Evolutionary conservation across 2,329 filamentous ascomycete species (phyloP).

Genomic region (Penicillium sclerotiorum): DNA sequence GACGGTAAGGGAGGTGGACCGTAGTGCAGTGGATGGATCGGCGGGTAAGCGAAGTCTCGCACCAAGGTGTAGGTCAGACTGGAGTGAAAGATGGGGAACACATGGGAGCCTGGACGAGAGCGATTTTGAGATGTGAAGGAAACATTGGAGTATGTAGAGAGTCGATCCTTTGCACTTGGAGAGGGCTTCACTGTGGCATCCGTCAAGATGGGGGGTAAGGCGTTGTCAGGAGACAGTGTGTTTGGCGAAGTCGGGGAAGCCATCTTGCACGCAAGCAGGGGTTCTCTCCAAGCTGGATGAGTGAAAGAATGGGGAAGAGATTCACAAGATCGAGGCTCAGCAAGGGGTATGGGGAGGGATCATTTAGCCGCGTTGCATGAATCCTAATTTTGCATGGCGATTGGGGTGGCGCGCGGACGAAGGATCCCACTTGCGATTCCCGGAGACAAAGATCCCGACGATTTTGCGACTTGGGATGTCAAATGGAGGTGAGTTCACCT

Average conservation of each 20-base stretch:
- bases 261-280: slow-evolving; percentile 36
- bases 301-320: slow-evolving; percentile 19
- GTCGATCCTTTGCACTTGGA: slow-evolving; percentile 75
- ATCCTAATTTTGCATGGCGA: slow-evolving; percentile 41
- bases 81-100: slow-evolving; percentile 81
- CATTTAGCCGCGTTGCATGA: slow-evolving; percentile 27
- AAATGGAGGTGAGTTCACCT: not conserved
- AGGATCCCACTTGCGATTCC: slow-evolving; percentile 26
- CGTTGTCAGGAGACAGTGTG: slow-evolving; percentile 29
- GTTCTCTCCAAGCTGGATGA: slow-evolving; percentile 8
- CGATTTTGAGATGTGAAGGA: slow-evolving; percentile 60
- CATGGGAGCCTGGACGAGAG: slow-evolving; percentile 78
- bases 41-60: slow-evolving; percentile 91
- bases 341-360: slow-evolving; percentile 22
- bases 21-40: slow-evolving; percentile 85
- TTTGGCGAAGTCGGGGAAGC: slow-evolving; percentile 38
- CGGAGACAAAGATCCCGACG: not conserved
- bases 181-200: slow-evolving; percentile 63
- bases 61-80: slow-evolving; percentile 87
- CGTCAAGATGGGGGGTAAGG: slow-evolving; percentile 54
- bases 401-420: slow-evolving; percentile 18
- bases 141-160: slow-evolving; percentile 79
- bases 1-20: slow-evolving; percentile 82
- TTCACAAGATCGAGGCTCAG: slow-evolving; percentile 24
- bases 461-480: not conserved